These are phyloP conservation scores for Backusella luteola DNA, from an alignment of 192 early-diverging fungal genomes.

Conservation along the genomic window DNA sequence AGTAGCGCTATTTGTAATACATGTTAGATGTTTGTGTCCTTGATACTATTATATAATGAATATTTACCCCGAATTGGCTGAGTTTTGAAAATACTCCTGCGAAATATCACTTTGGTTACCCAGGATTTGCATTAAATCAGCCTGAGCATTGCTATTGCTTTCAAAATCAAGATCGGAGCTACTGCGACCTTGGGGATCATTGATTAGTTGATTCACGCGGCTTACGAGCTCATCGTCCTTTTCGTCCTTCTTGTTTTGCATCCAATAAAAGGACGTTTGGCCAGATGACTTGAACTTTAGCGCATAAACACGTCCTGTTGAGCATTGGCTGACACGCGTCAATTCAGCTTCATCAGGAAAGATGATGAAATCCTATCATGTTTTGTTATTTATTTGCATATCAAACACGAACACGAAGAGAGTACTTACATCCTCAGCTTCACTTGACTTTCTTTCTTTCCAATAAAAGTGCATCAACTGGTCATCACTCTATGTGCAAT, in stretches of 20 bases:
- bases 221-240: conserved; percentile 54
- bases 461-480: conserved; percentile 79
- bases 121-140: conserved; percentile 17
- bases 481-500: conserved; percentile 49
- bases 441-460: conserved; percentile 59
- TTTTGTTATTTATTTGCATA: too few relatives aligned
- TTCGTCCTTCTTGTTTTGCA: conserved; percentile 67
- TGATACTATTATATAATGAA: not conserved
- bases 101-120: conserved; percentile 21
- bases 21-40: not conserved
- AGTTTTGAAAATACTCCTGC: conserved; percentile 32
- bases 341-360: conserved; percentile 79
- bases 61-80: conserved; percentile 27
- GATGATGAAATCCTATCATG: conserved; percentile 59
- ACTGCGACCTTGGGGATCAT: conserved; percentile 39
- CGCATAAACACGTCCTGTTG: conserved; percentile 75
- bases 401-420: not conserved
- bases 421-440: conserved; percentile 46
- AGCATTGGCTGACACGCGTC: conserved; percentile 45
- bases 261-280: conserved; percentile 82
- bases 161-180: conserved; percentile 20
- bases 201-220: conserved; percentile 60
- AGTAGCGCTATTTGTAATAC: not conserved
- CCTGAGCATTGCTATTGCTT: not conserved
- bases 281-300: conserved; percentile 79